Percentiles rank a stretch among this genome's conserved stretches.
phyloP scores from a whole-genome alignment of 768 basidiomycete genomes.

The Erythrobasidium yunnanense region DNA sequence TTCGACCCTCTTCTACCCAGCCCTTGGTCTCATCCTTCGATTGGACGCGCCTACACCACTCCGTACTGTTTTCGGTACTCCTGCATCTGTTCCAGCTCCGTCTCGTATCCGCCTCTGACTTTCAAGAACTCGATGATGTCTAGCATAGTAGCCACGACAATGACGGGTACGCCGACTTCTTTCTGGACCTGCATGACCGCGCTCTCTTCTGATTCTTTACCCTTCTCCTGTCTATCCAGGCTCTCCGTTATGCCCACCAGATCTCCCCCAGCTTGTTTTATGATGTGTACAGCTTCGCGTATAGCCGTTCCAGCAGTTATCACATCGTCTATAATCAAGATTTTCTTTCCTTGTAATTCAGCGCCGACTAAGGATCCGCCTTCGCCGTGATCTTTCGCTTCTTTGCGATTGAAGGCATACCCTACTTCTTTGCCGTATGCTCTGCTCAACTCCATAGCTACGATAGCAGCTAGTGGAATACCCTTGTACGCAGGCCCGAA shows the following conservation, averaged over 20 bases:
- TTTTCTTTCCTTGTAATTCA: conserved; percentile 62
- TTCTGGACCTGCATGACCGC: conserved; percentile 73
- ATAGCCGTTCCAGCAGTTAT: conserved; percentile 85
- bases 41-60: conserved; percentile 9
- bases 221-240: conserved; percentile 77
- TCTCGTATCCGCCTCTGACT: conserved; percentile 51
- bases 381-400: conserved; percentile 90
- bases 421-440: conserved; percentile 58
- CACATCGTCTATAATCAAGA: conserved; percentile 89
- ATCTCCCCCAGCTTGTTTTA: conserved; percentile 55
- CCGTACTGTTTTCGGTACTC: conserved; percentile 51
- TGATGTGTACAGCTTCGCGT: conserved; percentile 65
- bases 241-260: conserved; percentile 80
- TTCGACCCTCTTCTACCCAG: neutral
- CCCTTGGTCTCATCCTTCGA: neutral
- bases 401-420: conserved; percentile 88
- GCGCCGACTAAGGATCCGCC: conserved; percentile 84
- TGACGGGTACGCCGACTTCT: conserved; percentile 60
- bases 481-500: conserved; percentile 98
- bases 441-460: conserved; percentile 62
- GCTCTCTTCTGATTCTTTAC: conserved; percentile 53
- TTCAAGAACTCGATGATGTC: conserved; percentile 77
- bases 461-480: conserved; percentile 79
- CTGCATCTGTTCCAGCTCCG: conserved; percentile 61
- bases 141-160: conserved; percentile 69